Percentiles rank a stretch among this genome's conserved stretches.
phyloP scores from a whole-genome alignment of 192 early-diverging fungal species.

The Rhizophagus sp. region DNA sequence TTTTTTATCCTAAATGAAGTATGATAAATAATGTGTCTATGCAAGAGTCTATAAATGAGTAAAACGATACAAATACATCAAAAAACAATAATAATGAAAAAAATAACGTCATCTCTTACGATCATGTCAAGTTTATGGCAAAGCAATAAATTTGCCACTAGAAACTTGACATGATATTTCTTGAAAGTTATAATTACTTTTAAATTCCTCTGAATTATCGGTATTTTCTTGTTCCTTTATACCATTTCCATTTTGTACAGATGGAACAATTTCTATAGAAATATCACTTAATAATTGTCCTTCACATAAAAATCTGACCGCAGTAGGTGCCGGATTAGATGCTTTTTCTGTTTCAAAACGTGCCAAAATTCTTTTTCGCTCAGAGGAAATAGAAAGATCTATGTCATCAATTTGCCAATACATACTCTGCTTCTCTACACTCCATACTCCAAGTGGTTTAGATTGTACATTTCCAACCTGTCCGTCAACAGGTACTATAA shows the following conservation, averaged over 20 bases:
- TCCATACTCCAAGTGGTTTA: constrained; percentile 52
- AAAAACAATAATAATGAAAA: too few species aligned
- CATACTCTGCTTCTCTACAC: constrained; percentile 49
- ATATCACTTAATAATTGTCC: constrained; percentile 31
- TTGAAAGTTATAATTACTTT: constrained; percentile 1
- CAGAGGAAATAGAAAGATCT: neutral
- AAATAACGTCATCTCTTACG: too few species aligned
- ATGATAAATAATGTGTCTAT: too few species aligned
- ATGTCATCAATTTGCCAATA: constrained; percentile 51
- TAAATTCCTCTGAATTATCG: neutral
- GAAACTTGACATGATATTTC: neutral
- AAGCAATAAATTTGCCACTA: constrained; percentile 16
- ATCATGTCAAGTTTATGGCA: neutral
- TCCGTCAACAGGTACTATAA: constrained; percentile 49
- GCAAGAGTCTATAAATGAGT: too few species aligned
- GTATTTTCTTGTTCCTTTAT: neutral
- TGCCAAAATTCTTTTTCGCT: constrained; percentile 19
- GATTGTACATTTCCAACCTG: constrained; percentile 49
- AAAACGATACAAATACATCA: too few species aligned
- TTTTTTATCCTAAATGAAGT: too few species aligned
- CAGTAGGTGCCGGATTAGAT: constrained; percentile 12
- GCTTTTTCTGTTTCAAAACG: constrained; percentile 21
- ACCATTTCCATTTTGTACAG: neutral
- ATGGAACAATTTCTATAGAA: constrained; percentile 12
- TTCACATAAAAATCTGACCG: constrained; percentile 22